Base-by-base conservation (phyloP, 1,284 basidiomycete genomes). In the Melampsora americana region DNA sequence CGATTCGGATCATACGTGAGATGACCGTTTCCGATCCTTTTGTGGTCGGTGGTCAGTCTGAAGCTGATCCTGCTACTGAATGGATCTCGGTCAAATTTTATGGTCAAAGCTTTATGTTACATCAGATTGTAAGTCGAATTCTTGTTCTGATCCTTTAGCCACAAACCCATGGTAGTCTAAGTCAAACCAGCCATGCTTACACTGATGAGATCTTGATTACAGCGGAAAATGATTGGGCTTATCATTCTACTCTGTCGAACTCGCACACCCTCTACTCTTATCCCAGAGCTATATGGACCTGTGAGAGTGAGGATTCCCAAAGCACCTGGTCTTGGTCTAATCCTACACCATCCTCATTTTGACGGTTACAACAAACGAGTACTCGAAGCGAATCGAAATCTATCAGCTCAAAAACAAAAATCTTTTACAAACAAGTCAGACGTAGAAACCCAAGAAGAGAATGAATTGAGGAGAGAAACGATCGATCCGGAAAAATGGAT, bases 21-120 rank as follows among this genome's bases (percentile, higher is more conserved):
- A 89, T 96, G 3, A 89, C 92, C 82, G 93, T 92, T 35, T 80
- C 85, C 78, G 71, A 77, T 67, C 78, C 80, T 23, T 79, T 67
- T 42, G 77, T 61, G 59, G 73, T 78, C 14, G 69, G 46, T 18
- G 26, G 62, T 26, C 32, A 44, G 12, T 42, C 42, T 20, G 53
- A 62, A 32, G 89, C 95, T 4, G 90, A 94, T 79, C 91, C 92
- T 23, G 90, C 90, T 42, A 95, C 92, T 0, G 95, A 99, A 82
- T 99, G 95, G 95, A 89, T 99, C 67, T 91, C 90, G 67, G 90
- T 99, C 44, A 86, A 92, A 79, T 90, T 98, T 81, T 93, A 98
- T 81, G 96, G 95, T 0, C 96, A 99, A 83, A 95, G 92, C 80
- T 99, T 99, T 83, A 99, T 99, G 96, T 84, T 99, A 76, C 95